These are phyloP conservation scores for Medicago arabica DNA, from an alignment of 306 rosid genomes.

Conservation along the genomic window DNA sequence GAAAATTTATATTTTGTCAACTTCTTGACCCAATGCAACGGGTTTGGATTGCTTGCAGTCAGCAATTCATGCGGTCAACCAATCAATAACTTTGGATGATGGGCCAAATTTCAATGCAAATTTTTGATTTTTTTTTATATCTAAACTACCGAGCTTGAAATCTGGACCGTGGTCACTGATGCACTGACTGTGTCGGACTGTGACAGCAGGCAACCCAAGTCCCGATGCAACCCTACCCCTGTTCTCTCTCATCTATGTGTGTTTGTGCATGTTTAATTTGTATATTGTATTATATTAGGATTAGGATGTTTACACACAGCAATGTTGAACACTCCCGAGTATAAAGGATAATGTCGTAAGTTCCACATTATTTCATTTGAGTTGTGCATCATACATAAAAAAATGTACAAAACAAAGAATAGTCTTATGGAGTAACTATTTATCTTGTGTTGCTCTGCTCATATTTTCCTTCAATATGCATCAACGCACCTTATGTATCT, in stretches of 20 bases:
- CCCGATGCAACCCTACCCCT: too few species aligned
- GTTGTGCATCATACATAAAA: background rate
- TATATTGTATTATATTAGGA: too few species aligned
- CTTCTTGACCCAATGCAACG: background rate
- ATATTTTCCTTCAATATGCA: background rate
- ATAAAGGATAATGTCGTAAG: background rate
- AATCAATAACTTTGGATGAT: background rate
- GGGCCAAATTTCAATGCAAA: background rate
- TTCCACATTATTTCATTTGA: background rate
- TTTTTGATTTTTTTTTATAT: background rate
- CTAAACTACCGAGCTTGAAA: background rate
- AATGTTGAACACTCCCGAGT: too few species aligned
- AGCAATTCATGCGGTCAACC: background rate
- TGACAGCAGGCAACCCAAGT: background rate
- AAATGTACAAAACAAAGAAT: background rate
- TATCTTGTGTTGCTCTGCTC: background rate
- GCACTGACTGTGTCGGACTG: background rate
- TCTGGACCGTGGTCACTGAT: background rate
- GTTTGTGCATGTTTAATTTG: background rate
- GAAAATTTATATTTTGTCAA: background rate
- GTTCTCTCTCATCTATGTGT: background rate
- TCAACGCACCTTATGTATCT: slow-evolving; percentile 10
- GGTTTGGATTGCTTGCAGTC: background rate
- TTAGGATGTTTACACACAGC: too few species aligned
- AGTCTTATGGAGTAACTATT: background rate